These are phyloP conservation scores for Verruconis gallopava DNA, from an alignment of 2,329 filamentous ascomycete species.

Conservation along the genomic window DNA sequence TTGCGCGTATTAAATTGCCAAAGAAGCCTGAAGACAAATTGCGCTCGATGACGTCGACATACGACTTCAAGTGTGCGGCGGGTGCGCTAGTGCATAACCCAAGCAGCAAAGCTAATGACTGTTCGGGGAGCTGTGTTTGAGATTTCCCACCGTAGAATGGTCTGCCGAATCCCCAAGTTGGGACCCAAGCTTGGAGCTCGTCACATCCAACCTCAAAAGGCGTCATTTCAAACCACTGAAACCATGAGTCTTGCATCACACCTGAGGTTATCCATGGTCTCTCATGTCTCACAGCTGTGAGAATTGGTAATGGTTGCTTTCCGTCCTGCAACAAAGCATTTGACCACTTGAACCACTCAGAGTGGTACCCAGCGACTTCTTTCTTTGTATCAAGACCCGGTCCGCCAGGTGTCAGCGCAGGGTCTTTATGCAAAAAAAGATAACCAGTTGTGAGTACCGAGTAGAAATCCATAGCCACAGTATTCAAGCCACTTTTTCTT, in stretches of 20 bases:
- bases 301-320: constrained; percentile 16
- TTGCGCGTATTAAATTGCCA: constrained; percentile 17
- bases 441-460: too few relatives aligned
- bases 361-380: constrained; percentile 14
- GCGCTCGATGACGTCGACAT: constrained; percentile 21
- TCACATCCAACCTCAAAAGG: constrained; percentile 25
- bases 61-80: constrained; percentile 21
- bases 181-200: constrained; percentile 22
- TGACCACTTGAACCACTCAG: constrained; percentile 19
- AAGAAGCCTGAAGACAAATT: constrained; percentile 19
- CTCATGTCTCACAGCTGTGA: constrained; percentile 18
- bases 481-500: too few relatives aligned
- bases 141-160: constrained; percentile 21
- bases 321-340: constrained; percentile 16
- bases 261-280: too few relatives aligned
- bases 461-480: too few relatives aligned
- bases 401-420: too few relatives aligned
- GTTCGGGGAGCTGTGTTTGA: constrained; percentile 20
- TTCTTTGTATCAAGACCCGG: too few relatives aligned
- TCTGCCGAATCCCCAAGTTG: constrained; percentile 24
- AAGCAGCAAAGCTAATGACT: constrained; percentile 21
- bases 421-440: too few relatives aligned
- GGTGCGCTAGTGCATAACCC: constrained; percentile 21
- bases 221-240: constrained; percentile 24
- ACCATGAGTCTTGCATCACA: constrained; percentile 22